Evolutionary conservation across 345 rosid genomes (phyloP).

Genomic region (Eucalyptus urophylla): DNA sequence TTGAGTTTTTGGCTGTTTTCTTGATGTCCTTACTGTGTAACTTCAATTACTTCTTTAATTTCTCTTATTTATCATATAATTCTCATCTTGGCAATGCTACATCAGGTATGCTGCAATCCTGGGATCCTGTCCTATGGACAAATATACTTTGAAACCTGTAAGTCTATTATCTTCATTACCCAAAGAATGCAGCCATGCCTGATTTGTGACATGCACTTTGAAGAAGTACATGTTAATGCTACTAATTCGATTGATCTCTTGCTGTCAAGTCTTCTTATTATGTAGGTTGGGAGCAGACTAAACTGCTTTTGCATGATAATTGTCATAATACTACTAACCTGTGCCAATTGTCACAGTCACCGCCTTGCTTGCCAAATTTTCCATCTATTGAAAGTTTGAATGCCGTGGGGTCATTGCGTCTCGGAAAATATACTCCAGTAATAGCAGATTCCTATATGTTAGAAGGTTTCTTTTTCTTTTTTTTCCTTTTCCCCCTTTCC

Average conservation of each 20-base stretch:
- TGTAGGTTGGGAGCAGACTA: neutral
- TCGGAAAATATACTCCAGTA: conserved; percentile 73
- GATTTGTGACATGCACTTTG: neutral
- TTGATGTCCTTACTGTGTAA: neutral
- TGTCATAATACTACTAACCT: neutral
- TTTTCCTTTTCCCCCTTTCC: conserved; percentile 1
- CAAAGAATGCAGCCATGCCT: neutral
- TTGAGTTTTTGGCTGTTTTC: neutral
- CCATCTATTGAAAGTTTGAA: conserved; percentile 23
- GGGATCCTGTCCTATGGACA: conserved; percentile 52
- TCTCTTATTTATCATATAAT: neutral
- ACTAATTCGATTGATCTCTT: neutral
- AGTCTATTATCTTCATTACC: neutral
- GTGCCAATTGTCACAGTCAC: conserved; percentile 28
- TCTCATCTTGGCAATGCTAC: neutral
- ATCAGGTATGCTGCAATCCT: conserved; percentile 76
- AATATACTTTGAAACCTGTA: conserved; percentile 54
- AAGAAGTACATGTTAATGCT: neutral
- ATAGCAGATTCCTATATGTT: neutral
- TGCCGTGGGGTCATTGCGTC: conserved; percentile 43
- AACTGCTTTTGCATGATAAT: neutral
- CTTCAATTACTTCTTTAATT: neutral
- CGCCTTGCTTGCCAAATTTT: conserved; percentile 63
- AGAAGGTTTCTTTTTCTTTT: neutral
- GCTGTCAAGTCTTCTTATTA: neutral